Base-by-base conservation (phyloP, 352 stramenopile genomes). In the Hyaloperonospora brassicae region DNA sequence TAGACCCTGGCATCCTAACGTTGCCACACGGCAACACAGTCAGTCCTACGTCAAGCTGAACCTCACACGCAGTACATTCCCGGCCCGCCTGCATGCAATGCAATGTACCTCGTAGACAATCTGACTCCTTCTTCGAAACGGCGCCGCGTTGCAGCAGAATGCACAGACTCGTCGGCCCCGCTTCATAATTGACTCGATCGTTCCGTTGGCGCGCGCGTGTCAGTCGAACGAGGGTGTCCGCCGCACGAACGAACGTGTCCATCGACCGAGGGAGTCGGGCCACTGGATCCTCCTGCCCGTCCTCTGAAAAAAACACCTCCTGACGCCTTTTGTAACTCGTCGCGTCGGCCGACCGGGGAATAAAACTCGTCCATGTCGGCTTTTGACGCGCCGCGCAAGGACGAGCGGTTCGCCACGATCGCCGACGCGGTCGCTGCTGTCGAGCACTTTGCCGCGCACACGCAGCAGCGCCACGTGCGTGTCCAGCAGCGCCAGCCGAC, bases 321-420 rank as follows among this genome's bases (percentile, higher is more conserved):
- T 17, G 17, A 17, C 17, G 17, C 17, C 17, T 17, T 17, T 17
- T 17, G 17, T 17, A 17, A 17, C 17, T 17, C 17, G 17, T 5
- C 2, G n/a, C n/a, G 11, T 48, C 14, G 23, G 21, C 17, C 11
- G 24, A 48, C 42, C 42, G 42, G 10, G 4, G 22, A 31, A 35
- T 48, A 23, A n/a, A 25, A 48, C 21, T 48, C 21, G 23, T 4
- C 23, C 6, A 64, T 70, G 50, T 22, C 41, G n/a, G 34, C 35
- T 35, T 34, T 30, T 60, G 39, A 36, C 40, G 38, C 50, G 60
- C 59, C 83, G 57, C 66, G 73, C 34, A 88, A 86, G 64, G 72
- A 85, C 42, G 62, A 79, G 53, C 77, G 78, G 45, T 88, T 70
- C 58, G 62, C 66, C 24, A 84, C 72, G 55, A 72, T 88, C 59